Base-by-base conservation (phyloP, 345 rosid species). In the Xanthoceras sorbifolium region DNA sequence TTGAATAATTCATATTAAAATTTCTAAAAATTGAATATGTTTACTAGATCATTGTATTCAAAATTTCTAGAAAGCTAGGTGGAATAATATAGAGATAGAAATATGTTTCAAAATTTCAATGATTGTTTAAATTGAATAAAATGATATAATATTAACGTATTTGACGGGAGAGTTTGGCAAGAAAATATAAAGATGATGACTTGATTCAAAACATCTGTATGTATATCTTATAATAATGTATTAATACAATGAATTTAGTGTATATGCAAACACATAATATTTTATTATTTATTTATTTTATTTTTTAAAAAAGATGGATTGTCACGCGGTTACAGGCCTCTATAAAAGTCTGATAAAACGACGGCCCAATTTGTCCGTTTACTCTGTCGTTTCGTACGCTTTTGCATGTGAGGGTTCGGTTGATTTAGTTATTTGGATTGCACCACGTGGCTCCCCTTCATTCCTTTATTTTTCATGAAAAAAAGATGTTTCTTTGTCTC, bases 321-420 rank as follows among this genome's bases (percentile, higher is more conserved):
- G 55, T 25, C 46, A 76, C 78, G 74, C 75, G 77, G 62, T 50
- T 72, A 69, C 57, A 55, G 55, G 77, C 40, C 74, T 25, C 42
- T 14, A 50, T 36, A 29, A 54, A 77, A 69, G 72, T 78, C 65
- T 46, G 68, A 71, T 59, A 72, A 79, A 74, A 63, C 50, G 78
- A 79, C 83, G 76, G 80, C 71, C 81, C 74, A 48, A 29, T 69
- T 71, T 74, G 81, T 77, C 85, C 74, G 46, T 71, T 71, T 52
- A 18, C 57, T 20, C 40, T 52, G 32, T 25, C 15, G 10, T 26
- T 46, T 28, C 8, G 7, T 4, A 46, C 48, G 50, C 23, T 18
- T 9, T 12, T 25, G 84, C 83, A 73, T 83, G 84, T 80, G 82
- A 80, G 23, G 73, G 29, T 20, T 42, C 44, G 54, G 12, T 26